Conservation (phyloP, 1,284 basidiomycete species). For the Exobasidium rhododendri region DNA sequence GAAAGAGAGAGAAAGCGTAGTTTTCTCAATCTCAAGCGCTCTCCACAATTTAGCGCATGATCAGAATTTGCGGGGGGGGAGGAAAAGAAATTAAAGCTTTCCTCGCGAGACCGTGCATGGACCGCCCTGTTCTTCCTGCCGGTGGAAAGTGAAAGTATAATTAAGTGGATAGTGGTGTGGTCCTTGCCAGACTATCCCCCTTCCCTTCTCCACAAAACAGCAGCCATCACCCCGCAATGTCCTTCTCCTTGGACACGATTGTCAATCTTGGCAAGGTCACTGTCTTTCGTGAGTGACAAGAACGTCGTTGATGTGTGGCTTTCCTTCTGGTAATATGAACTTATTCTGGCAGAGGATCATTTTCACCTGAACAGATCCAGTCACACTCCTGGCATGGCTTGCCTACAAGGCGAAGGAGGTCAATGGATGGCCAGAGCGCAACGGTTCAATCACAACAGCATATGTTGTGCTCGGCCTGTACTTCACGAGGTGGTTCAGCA, state of each 20-base stretch:
- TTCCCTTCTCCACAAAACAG: background rate
- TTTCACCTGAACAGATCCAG: background rate
- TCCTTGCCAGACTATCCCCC: no score
- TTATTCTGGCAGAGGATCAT: background rate
- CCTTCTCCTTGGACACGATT: constrained; percentile 7
- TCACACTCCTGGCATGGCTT: background rate
- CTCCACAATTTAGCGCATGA: no score
- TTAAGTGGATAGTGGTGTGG: no score
- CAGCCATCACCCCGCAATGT: background rate
- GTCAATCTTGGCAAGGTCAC: background rate
- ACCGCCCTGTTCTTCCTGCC: no score
- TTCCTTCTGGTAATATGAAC: background rate
- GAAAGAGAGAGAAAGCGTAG: no score
- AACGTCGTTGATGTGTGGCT: background rate
- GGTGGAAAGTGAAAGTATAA: no score
- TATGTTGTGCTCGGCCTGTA: constrained; percentile 12
- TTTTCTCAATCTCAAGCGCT: no score
- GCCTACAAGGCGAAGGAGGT: background rate
- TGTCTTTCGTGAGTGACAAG: background rate
- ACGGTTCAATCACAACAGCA: constrained; percentile 14
- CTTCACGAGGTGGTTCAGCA: constrained; percentile 12
- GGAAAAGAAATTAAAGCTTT: no score
- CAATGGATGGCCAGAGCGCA: background rate
- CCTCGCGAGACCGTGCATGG: no score
- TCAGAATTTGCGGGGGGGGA: no score